A percentile compares a stretch with the other conserved stretches of the same genome.
These are phyloP conservation scores for Marvania coccoides DNA, from an alignment of 139 green algal species.

Conservation along the genomic window DNA sequence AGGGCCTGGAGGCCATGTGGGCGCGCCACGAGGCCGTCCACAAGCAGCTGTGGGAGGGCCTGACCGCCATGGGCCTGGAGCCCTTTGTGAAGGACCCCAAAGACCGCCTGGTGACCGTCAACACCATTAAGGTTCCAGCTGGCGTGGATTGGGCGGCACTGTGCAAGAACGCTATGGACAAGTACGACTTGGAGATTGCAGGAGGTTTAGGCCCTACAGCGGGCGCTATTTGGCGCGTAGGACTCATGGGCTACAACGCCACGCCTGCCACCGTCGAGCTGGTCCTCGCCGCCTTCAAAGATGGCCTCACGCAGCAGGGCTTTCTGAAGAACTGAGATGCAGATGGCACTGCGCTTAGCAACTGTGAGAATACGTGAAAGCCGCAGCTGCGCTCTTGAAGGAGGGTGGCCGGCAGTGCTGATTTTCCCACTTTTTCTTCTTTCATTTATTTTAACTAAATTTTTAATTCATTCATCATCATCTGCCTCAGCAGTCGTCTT, in stretches of 20 bases:
- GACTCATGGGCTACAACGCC: slow-evolving; percentile 86
- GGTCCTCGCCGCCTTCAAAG: slow-evolving; percentile 69
- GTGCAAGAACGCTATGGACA: slow-evolving; percentile 76
- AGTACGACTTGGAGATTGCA: slow-evolving; percentile 62
- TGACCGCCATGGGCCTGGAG: slow-evolving; percentile 65
- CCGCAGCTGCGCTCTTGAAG: neutral
- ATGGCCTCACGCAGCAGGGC: slow-evolving; percentile 74
- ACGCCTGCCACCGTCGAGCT: slow-evolving; percentile 65
- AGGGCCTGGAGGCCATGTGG: slow-evolving; percentile 61
- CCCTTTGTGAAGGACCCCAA: slow-evolving; percentile 65
- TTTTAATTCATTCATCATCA: slow-evolving; percentile 1
- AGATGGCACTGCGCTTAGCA: too few species aligned
- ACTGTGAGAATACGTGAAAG: neutral
- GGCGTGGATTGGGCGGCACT: slow-evolving; percentile 72
- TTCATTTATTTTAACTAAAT: neutral
- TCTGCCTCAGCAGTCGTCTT: neutral
- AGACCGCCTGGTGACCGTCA: slow-evolving; percentile 76
- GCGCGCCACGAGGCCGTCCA: slow-evolving; percentile 51
- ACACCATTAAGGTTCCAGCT: slow-evolving; percentile 87
- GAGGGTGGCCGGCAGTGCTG: neutral
- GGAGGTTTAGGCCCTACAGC: slow-evolving; percentile 69
- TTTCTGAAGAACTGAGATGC: slow-evolving; percentile 50
- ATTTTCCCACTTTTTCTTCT: neutral
- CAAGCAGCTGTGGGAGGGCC: slow-evolving; percentile 69
- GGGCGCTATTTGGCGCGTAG: slow-evolving; percentile 77